These are phyloP conservation scores for Apiotrichum montevideense DNA, from an alignment of 1,284 basidiomycete genomes.

Conservation along the genomic window DNA sequence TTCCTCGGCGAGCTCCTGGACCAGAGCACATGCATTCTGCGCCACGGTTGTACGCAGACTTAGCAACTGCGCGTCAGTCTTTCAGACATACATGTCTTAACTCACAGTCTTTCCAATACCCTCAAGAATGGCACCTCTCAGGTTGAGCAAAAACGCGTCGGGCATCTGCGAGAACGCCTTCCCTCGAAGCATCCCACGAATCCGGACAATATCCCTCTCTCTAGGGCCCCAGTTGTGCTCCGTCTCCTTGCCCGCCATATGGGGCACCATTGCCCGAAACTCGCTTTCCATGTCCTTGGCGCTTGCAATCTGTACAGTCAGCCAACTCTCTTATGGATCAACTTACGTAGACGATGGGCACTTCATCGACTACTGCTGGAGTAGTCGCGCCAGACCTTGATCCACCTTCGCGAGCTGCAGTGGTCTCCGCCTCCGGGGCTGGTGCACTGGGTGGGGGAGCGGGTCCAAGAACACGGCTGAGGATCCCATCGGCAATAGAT, in stretches of 20 bases:
- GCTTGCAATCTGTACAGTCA: constrained; percentile 63
- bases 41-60: constrained; percentile 91
- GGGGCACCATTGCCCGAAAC: constrained; percentile 67
- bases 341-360: constrained; percentile 66
- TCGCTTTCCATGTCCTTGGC: constrained; percentile 77
- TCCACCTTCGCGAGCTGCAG: constrained; percentile 57
- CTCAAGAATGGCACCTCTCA: constrained; percentile 73
- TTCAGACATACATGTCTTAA: neutral
- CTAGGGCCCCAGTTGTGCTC: constrained; percentile 92
- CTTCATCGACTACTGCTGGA: constrained; percentile 44
- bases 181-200: constrained; percentile 88
- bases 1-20: constrained; percentile 65
- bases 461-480: constrained; percentile 45
- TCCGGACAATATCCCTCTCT: constrained; percentile 68
- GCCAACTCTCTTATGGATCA: neutral
- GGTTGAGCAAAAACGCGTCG: constrained; percentile 64
- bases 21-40: constrained; percentile 69
- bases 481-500: constrained; percentile 57
- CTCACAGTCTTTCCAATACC: constrained; percentile 79
- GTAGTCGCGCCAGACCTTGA: neutral
- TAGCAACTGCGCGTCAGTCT: constrained; percentile 54
- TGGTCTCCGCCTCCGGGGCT: constrained; percentile 12
- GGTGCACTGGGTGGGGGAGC: constrained; percentile 1
- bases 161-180: constrained; percentile 67
- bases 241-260: constrained; percentile 90